Conservation (phyloP, 164 flowering plant species). For the Vitis rupestris region DNA sequence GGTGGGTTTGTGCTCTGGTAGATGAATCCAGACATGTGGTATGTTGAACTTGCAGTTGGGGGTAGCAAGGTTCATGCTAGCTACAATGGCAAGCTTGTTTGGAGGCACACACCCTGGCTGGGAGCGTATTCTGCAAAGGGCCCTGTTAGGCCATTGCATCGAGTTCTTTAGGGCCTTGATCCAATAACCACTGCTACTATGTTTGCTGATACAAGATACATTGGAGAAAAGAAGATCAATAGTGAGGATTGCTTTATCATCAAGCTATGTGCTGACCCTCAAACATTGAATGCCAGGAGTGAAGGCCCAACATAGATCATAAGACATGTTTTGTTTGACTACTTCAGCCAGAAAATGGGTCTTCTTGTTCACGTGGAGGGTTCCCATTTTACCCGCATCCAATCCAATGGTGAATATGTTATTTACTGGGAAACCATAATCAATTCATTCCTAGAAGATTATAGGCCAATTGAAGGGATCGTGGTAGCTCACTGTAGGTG, state of each 20-base stretch:
- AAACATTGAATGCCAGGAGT: slow-evolving; percentile 58
- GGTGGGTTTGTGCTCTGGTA: slow-evolving; percentile 59
- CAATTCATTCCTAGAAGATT: slow-evolving; percentile 65
- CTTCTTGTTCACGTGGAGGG: slow-evolving; percentile 70
- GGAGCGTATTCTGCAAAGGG: slow-evolving; percentile 67
- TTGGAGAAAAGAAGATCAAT: slow-evolving; percentile 61
- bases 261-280: slow-evolving; percentile 64
- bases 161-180: slow-evolving; percentile 83
- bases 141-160: slow-evolving; percentile 63
- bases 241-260: slow-evolving; percentile 79
- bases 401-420: slow-evolving; percentile 61
- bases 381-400: slow-evolving; percentile 70
- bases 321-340: slow-evolving; percentile 66
- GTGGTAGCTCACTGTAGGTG: slow-evolving; percentile 78
- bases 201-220: slow-evolving; percentile 60
- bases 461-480: slow-evolving; percentile 68
- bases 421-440: slow-evolving; percentile 87
- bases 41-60: no score
- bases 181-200: slow-evolving; percentile 67
- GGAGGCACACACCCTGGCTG: no score
- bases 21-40: no score
- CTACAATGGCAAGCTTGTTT: slow-evolving; percentile 52
- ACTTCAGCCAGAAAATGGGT: slow-evolving; percentile 73
- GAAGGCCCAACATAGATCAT: slow-evolving; percentile 76
- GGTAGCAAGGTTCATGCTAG: no score